Conservation (phyloP, 1,284 basidiomycete genomes). For the Anthracocystis walkeri region DNA sequence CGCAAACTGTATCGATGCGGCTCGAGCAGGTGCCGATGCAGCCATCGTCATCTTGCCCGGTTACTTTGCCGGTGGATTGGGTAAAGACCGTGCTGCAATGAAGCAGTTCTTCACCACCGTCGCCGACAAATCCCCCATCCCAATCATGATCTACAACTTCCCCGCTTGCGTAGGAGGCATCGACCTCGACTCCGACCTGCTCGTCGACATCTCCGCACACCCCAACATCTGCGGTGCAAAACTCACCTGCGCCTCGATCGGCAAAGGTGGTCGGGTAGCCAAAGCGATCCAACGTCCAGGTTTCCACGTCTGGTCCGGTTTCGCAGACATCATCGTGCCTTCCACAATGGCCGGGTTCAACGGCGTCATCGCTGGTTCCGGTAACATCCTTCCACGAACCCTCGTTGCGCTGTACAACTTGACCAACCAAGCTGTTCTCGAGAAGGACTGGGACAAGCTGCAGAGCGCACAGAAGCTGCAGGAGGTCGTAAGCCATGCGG, state of each 20-base stretch:
- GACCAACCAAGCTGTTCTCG: conserved; percentile 70
- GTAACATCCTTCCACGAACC: conserved; percentile 72
- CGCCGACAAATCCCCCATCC: conserved; percentile 81
- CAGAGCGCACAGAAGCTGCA: conserved; percentile 81
- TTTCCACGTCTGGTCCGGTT: conserved; percentile 49
- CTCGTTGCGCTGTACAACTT: conserved; percentile 77
- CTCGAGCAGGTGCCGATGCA: conserved; percentile 83
- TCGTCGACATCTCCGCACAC: conserved; percentile 82
- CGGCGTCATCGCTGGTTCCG: conserved; percentile 54
- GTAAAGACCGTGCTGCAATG: conserved; percentile 75
- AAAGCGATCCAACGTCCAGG: conserved; percentile 73
- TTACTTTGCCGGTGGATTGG: conserved; percentile 83
- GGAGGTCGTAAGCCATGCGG: conserved; percentile 81
- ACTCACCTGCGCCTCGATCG: conserved; percentile 87
- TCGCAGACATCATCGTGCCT: conserved; percentile 53
- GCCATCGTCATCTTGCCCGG: conserved; percentile 85
- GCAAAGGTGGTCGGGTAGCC: conserved; percentile 86
- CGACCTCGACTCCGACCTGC: conserved; percentile 86
- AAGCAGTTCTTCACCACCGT: conserved; percentile 84
- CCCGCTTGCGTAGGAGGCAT: conserved; percentile 78
- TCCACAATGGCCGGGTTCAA: conserved; percentile 43
- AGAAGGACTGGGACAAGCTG: conserved; percentile 69
- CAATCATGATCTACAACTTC: conserved; percentile 91
- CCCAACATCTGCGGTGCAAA: conserved; percentile 88
- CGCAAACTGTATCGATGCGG: conserved; percentile 79